These are phyloP conservation scores for Fusarium nodosum DNA, from an alignment of 2,329 filamentous ascomycete genomes.

Conservation along the genomic window DNA sequence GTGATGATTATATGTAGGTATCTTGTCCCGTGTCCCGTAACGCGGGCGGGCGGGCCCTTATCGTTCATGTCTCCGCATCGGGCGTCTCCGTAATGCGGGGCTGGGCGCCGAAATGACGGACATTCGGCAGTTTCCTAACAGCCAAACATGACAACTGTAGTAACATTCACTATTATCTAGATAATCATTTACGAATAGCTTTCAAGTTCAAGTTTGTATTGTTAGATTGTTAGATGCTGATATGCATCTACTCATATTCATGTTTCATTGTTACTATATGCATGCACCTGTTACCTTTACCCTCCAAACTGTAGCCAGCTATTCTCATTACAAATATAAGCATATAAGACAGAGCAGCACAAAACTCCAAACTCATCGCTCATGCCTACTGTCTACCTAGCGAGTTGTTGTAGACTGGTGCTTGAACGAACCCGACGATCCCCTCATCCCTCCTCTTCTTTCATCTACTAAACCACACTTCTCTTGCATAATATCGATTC, in stretches of 20 bases:
- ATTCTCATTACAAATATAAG: conserved; percentile 45
- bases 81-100: conserved; percentile 46
- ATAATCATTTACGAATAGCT: not conserved
- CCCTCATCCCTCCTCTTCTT: conserved; percentile 23
- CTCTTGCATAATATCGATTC: not conserved
- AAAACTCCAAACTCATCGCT: conserved; percentile 48
- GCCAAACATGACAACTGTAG: not conserved
- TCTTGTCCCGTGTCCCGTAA: conserved; percentile 32
- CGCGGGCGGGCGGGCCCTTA: conserved; percentile 39
- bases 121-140: conserved; percentile 28
- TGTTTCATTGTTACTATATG: conserved; percentile 43
- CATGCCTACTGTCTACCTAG: conserved; percentile 39
- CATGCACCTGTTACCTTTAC: conserved; percentile 25
- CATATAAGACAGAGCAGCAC: conserved; percentile 41
- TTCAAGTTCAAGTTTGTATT: conserved; percentile 25
- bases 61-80: conserved; percentile 45
- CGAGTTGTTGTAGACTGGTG: conserved; percentile 37
- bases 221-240: conserved; percentile 45
- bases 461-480: not conserved
- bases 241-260: conserved; percentile 40
- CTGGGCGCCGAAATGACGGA: conserved; percentile 39
- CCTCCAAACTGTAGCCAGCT: conserved; percentile 25
- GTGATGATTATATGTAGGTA: conserved; percentile 33
- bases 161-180: not conserved
- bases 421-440: conserved; percentile 35